These are phyloP conservation scores for Clausena lansium DNA, from an alignment of 345 rosid genomes.

Conservation along the genomic window DNA sequence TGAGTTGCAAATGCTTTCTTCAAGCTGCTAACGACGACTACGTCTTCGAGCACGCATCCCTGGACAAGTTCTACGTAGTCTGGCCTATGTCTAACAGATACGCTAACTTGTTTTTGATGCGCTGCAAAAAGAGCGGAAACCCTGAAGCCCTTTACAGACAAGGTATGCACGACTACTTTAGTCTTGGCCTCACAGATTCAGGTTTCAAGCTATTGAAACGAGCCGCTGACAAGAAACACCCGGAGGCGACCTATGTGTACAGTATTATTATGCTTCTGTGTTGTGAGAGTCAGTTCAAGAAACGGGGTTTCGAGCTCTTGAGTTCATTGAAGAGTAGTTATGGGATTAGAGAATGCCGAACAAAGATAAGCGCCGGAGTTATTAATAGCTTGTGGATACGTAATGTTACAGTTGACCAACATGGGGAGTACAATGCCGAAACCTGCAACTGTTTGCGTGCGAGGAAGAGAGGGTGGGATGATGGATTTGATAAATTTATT, in stretches of 20 bases:
- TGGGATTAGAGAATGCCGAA: neutral
- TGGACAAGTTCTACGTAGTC: constrained; percentile 1
- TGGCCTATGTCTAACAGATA: neutral
- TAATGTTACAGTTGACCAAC: neutral
- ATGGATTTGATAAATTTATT: neutral
- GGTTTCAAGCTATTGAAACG: neutral
- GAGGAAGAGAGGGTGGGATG: neutral
- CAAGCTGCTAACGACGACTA: neutral
- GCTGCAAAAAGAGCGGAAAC: neutral
- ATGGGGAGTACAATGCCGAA: neutral
- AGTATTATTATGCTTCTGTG: neutral
- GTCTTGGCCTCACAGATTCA: neutral
- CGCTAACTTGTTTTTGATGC: neutral
- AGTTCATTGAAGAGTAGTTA: too few relatives aligned
- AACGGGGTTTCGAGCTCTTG: neutral
- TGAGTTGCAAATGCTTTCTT: neutral
- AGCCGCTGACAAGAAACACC: neutral
- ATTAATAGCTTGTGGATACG: neutral
- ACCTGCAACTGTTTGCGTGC: neutral
- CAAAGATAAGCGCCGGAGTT: neutral
- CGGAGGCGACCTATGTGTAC: neutral
- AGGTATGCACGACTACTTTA: neutral
- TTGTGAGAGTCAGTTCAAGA: neutral
- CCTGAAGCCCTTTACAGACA: neutral
- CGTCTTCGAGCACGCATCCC: neutral